Evolutionary conservation across 2,329 filamentous ascomycete genomes (phyloP).

Genomic region (Aspergillus sp.): DNA sequence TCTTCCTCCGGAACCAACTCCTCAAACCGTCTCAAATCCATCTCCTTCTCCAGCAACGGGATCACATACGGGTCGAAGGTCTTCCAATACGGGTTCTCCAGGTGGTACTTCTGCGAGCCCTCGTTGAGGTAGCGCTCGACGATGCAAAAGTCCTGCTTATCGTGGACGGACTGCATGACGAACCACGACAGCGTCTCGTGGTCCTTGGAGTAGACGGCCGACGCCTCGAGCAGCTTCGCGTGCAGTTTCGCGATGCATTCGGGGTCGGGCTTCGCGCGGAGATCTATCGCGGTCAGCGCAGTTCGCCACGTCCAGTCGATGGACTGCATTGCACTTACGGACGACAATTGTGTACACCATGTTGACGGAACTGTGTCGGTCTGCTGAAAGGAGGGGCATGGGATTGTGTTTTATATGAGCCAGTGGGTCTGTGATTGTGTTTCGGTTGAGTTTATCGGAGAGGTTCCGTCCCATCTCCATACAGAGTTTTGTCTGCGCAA

Average conservation of each 20-base stretch:
- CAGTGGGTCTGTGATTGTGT: neutral
- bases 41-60: slow-evolving; percentile 64
- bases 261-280: slow-evolving; percentile 66
- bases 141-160: slow-evolving; percentile 69
- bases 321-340: slow-evolving; percentile 25
- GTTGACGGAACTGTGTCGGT: neutral
- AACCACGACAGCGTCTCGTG: slow-evolving; percentile 70
- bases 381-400: neutral
- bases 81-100: slow-evolving; percentile 71
- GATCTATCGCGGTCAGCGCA: slow-evolving; percentile 26
- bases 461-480: neutral
- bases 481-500: neutral
- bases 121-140: slow-evolving; percentile 72
- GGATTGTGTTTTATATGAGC: neutral
- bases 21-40: slow-evolving; percentile 68
- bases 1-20: slow-evolving; percentile 49
- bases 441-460: neutral
- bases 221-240: slow-evolving; percentile 73
- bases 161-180: slow-evolving; percentile 72
- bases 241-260: slow-evolving; percentile 65
- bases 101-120: slow-evolving; percentile 58
- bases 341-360: slow-evolving; percentile 34
- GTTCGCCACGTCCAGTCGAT: neutral
- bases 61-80: slow-evolving; percentile 74
- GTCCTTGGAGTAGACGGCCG: slow-evolving; percentile 69